phyloP scores from a whole-genome alignment of 371 early-diverging fungal species.

The Chytridium lagenaria region DNA sequence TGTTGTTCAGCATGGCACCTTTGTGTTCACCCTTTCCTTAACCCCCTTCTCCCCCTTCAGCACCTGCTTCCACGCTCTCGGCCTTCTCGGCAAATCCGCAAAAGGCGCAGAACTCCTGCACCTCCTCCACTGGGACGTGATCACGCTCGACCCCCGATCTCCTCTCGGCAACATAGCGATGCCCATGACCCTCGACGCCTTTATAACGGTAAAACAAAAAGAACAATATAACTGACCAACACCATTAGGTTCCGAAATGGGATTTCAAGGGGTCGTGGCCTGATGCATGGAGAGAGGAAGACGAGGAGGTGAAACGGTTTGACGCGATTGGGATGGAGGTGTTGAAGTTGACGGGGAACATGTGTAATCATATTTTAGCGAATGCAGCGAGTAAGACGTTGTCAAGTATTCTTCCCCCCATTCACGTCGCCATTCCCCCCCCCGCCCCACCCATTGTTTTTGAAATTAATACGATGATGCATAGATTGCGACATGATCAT shows the following conservation, averaged over 20 bases:
- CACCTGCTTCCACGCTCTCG: conserved; percentile 80
- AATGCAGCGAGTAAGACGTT: conserved; percentile 76
- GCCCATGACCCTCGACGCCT: background rate
- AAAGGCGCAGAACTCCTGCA: conserved; percentile 75
- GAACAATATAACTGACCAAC: too few species aligned
- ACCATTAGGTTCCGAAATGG: conserved; percentile 76
- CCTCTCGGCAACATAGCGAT: background rate
- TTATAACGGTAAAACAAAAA: too few species aligned
- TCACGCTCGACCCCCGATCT: background rate
- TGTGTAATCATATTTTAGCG: conserved; percentile 87
- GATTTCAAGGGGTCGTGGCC: conserved; percentile 50
- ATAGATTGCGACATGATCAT: conserved; percentile 62
- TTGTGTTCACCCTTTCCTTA: background rate
- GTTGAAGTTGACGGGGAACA: conserved; percentile 75
- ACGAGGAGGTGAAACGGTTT: conserved; percentile 19
- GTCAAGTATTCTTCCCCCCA: too few species aligned
- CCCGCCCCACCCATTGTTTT: background rate
- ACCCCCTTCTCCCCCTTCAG: conserved; percentile 45
- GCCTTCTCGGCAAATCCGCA: conserved; percentile 71
- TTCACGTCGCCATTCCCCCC: conserved; percentile 54
- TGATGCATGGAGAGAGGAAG: background rate
- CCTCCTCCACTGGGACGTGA: conserved; percentile 75
- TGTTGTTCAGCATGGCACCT: too few species aligned
- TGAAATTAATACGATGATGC: too few species aligned
- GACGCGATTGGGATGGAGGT: conserved; percentile 70